Percentiles rank a stretch among this genome's conserved stretches.
These are phyloP conservation scores for Pythium pyrilobum DNA, from an alignment of 352 stramenopile species.

Conservation along the genomic window DNA sequence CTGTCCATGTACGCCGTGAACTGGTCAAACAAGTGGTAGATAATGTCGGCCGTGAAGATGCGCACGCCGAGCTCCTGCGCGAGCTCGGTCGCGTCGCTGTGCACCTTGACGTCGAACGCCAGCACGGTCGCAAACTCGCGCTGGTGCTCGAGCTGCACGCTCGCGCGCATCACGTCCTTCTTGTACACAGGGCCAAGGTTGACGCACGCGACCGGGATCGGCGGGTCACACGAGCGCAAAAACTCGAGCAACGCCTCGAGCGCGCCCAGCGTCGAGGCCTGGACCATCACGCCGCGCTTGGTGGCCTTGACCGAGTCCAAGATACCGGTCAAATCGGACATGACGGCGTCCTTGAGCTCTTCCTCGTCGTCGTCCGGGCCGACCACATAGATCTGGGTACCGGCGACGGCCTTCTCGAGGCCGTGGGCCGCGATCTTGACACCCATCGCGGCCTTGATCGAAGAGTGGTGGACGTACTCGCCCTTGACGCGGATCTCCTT, in stretches of 20 bases:
- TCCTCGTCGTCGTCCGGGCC: constrained; percentile 96
- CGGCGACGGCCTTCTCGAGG: constrained; percentile 97
- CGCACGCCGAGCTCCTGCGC: constrained; percentile 92
- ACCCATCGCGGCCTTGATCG: constrained; percentile 97
- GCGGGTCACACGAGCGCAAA: constrained; percentile 90
- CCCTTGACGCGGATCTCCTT: constrained; percentile 96
- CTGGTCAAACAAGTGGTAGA: constrained; percentile 99
- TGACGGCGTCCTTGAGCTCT: constrained; percentile 96
- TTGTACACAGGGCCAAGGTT: constrained; percentile 98
- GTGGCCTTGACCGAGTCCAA: constrained; percentile 95
- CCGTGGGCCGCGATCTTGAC: constrained; percentile 98
- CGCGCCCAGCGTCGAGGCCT: constrained; percentile 98
- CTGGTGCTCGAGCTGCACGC: constrained; percentile 98
- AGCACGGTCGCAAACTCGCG: constrained; percentile 97
- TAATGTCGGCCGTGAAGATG: constrained; percentile 99
- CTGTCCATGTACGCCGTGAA: constrained; percentile 98
- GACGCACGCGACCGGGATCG: constrained; percentile 93
- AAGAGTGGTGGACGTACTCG: constrained; percentile 95
- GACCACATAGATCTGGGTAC: constrained; percentile 97
- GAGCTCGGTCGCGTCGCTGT: constrained; percentile 90
- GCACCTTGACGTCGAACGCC: constrained; percentile 98
- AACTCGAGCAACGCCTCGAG: constrained; percentile 98
- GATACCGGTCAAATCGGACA: constrained; percentile 95
- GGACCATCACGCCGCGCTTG: constrained; percentile 96
- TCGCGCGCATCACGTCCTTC: constrained; percentile 98